Base-by-base conservation (phyloP, 2,329 filamentous ascomycete genomes). In the Pseudogymnoascus sp. region DNA sequence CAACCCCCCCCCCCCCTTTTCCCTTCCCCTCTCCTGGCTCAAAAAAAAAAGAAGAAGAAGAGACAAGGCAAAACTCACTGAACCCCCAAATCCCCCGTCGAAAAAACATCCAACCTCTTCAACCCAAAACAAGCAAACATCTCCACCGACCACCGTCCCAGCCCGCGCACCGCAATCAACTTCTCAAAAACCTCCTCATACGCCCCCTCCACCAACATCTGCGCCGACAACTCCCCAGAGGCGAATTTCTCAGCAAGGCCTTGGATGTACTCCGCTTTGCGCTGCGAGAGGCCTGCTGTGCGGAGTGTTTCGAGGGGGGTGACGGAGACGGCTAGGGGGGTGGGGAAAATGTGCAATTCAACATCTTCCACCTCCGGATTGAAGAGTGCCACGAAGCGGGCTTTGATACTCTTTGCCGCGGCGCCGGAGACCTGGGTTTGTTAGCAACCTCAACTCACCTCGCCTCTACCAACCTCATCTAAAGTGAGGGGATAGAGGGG, bases 121-220 rank as follows among this genome's bases (percentile, higher is more conserved):
- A 99, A 79, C n/a, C 86, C 90, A 76, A 99, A 97, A 75, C 90
- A 91, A 60, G 93, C 91, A 79, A 99, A 99, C 95, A 99, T 97
- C 79, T 97, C 93, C 12, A 96, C 92, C 59, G 88, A 93, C 95
- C 95, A 97, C 62, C 82, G 83, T 0, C 95, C 95, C 60, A 97
- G 77, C 0, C 95, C 95, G 8, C 93, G 83, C 4, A 99, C 92
- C 0, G 92, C 90, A 59, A 89, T 91, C 59, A 99, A 80, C 73
- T 84, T 88, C 75, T 89, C 84, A 67, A 97, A 80, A 6, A 99
- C 83, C 69, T 96, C 90, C 61, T 96, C 93, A 73, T 99, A 95
- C 4, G 86, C 83, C 1, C 91, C 91, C 37, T 85, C 84, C 62
- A 90, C 83, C 18, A 97, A 82, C 81, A 95, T 86, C 67, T 83